Evolutionary conservation across 1,139 yeast genomes (phyloP).

Genomic region (Yamadazyma triangularis): DNA sequence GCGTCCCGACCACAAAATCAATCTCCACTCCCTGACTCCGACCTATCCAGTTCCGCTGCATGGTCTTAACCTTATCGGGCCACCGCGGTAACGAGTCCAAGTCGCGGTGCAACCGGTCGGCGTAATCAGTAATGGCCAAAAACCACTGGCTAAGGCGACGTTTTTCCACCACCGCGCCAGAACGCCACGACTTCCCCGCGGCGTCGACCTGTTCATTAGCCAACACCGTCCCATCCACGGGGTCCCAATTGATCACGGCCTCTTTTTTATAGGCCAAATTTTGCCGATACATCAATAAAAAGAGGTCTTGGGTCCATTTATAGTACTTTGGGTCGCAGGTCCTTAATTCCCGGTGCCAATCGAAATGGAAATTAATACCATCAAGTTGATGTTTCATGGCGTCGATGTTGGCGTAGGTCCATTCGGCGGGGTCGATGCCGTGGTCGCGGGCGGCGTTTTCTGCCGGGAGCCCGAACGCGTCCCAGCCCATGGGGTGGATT

Average conservation of each 20-base stretch:
- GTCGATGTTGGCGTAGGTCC: slow-evolving; percentile 76
- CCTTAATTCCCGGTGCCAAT: slow-evolving; percentile 89
- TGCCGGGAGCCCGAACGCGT: slow-evolving; percentile 96
- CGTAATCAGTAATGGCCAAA: slow-evolving; percentile 79
- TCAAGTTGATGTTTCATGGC: slow-evolving; percentile 84
- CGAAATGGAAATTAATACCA: slow-evolving; percentile 78
- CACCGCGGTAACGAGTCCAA: slow-evolving; percentile 61
- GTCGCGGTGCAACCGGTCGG: slow-evolving; percentile 61
- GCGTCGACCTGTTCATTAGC: slow-evolving; percentile 97
- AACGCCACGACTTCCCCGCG: slow-evolving; percentile 91
- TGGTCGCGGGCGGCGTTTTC: slow-evolving; percentile 96
- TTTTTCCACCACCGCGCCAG: slow-evolving; percentile 92
- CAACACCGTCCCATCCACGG: slow-evolving; percentile 85
- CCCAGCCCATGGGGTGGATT: slow-evolving; percentile 99
- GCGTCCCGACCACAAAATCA: slow-evolving; percentile 39
- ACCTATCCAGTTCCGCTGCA: slow-evolving; percentile 96
- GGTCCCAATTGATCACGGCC: slow-evolving; percentile 97
- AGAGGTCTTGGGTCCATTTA: slow-evolving; percentile 87
- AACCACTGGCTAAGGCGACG: slow-evolving; percentile 85
- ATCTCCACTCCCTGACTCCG: slow-evolving; percentile 78
- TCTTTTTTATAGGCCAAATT: slow-evolving; percentile 82
- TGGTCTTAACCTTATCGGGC: slow-evolving; percentile 84
- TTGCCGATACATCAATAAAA: slow-evolving; percentile 62
- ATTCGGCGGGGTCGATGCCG: slow-evolving; percentile 67
- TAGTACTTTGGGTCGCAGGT: slow-evolving; percentile 88